These are phyloP conservation scores for Cucurbita pepo DNA, from an alignment of 306 rosid genomes.

Conservation along the genomic window DNA sequence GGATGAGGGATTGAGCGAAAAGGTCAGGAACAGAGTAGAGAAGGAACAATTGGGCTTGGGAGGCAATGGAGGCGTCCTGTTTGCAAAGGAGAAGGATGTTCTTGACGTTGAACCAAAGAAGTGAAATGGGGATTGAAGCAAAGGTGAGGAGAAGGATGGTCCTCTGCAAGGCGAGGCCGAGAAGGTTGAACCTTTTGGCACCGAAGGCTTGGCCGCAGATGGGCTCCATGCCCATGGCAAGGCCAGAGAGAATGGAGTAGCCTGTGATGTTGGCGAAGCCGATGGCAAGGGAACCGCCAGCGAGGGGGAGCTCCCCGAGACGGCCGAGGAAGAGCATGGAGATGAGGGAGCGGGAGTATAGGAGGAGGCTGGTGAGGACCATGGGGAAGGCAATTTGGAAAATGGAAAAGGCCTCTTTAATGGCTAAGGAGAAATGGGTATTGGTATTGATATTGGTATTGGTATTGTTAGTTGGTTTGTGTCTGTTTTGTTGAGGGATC, in stretches of 20 bases:
- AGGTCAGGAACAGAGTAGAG: slow-evolving; percentile 83
- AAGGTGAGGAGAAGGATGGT: slow-evolving; percentile 40
- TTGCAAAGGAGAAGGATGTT: slow-evolving; percentile 43
- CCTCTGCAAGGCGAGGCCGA: slow-evolving; percentile 68
- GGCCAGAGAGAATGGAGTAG: slow-evolving; percentile 77
- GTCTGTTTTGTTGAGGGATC: slow-evolving; percentile 1
- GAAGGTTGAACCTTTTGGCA: slow-evolving; percentile 38
- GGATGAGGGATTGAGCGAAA: slow-evolving; percentile 60
- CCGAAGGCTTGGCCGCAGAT: slow-evolving; percentile 88
- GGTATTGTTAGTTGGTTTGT: not conserved
- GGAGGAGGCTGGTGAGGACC: slow-evolving; percentile 63
- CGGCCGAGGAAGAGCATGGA: slow-evolving; percentile 86
- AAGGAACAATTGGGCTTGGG: slow-evolving; percentile 54
- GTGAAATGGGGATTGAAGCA: slow-evolving; percentile 56
- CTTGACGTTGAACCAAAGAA: slow-evolving; percentile 69
- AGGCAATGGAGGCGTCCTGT: slow-evolving; percentile 56
- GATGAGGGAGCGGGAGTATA: slow-evolving; percentile 74
- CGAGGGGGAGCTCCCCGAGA: slow-evolving; percentile 62
- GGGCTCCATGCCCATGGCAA: slow-evolving; percentile 90
- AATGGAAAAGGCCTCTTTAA: slow-evolving; percentile 32
- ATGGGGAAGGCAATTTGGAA: slow-evolving; percentile 56
- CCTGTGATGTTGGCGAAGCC: slow-evolving; percentile 92
- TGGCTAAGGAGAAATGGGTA: slow-evolving; percentile 12
- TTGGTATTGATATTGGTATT: not conserved
- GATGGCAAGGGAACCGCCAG: slow-evolving; percentile 74